Conservation (phyloP, 345 rosid species). For the Erucastrum elatum region DNA sequence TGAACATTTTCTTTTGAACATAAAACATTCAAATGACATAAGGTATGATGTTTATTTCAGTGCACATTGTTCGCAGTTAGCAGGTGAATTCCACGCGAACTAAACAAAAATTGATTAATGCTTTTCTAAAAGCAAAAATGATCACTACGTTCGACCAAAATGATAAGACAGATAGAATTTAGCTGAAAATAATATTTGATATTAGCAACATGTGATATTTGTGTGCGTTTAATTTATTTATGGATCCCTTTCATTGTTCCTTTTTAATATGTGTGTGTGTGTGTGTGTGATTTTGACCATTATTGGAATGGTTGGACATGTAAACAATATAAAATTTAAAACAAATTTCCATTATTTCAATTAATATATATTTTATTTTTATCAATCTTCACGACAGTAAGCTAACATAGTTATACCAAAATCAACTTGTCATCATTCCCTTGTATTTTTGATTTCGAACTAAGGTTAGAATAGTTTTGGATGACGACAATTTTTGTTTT, state of each 20-base stretch:
- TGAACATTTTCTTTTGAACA: too few species aligned
- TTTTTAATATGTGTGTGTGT: background rate
- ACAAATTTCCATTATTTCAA: background rate
- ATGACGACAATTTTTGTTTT: background rate
- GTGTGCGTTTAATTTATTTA: background rate
- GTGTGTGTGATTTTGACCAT: background rate
- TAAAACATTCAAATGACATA: conserved; percentile 32
- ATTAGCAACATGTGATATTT: conserved; percentile 2
- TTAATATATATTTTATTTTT: background rate
- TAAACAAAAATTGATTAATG: background rate
- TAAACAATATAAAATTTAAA: background rate
- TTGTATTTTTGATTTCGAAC: background rate
- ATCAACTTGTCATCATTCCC: background rate
- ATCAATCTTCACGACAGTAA: background rate
- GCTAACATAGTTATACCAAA: background rate
- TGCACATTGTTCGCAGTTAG: background rate
- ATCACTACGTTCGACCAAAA: conserved; percentile 1
- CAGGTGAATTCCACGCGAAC: background rate
- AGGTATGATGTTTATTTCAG: conserved; percentile 23
- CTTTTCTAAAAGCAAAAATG: background rate
- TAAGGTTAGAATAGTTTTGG: background rate
- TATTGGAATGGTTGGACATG: background rate
- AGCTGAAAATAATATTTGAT: conserved; percentile 3
- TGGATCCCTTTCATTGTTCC: background rate
- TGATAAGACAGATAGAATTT: conserved; percentile 20